Percentiles rank a stretch among this genome's conserved stretches.
Conservation (phyloP, 2,329 filamentous ascomycete genomes). For the Cladosporium colombiae region DNA sequence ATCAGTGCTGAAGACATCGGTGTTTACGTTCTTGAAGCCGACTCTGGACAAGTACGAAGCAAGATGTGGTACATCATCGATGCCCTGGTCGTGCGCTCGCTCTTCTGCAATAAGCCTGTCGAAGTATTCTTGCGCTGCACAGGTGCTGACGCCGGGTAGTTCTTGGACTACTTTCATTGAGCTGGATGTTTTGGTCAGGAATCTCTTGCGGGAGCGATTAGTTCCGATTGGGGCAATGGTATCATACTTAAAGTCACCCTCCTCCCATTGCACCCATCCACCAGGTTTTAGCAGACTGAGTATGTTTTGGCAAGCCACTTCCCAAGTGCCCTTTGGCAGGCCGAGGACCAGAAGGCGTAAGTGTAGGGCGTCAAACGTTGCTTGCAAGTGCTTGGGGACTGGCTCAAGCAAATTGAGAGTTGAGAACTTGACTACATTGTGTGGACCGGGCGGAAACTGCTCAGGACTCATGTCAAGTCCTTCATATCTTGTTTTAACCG, state of each 20-base stretch:
- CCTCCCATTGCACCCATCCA: conserved; percentile 29
- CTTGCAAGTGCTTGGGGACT: conserved; percentile 17
- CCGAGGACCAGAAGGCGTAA: conserved; percentile 27
- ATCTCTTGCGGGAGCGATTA: not conserved
- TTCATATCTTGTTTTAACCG: conserved; percentile 12
- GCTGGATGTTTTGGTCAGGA: not conserved
- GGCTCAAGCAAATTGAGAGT: conserved; percentile 26
- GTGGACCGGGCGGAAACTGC: conserved; percentile 24
- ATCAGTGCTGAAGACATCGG: conserved; percentile 26
- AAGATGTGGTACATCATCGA: not conserved
- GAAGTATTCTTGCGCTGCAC: not conserved
- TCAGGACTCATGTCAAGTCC: conserved; percentile 27
- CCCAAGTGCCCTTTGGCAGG: conserved; percentile 24
- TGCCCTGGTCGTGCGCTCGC: not conserved
- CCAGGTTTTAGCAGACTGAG: conserved; percentile 27
- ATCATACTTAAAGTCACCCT: conserved; percentile 22
- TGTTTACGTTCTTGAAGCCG: conserved; percentile 20
- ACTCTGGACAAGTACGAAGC: not conserved
- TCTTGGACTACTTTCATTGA: not conserved
- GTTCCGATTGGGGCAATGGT: too few species aligned
- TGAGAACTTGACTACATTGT: conserved; percentile 7
- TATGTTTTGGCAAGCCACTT: conserved; percentile 21
- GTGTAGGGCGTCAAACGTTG: conserved; percentile 27
- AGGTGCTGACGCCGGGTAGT: not conserved
- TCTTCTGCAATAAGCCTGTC: not conserved